phyloP scores from a whole-genome alignment of 257 asterid genomes.

The Solanum sejunctum region DNA sequence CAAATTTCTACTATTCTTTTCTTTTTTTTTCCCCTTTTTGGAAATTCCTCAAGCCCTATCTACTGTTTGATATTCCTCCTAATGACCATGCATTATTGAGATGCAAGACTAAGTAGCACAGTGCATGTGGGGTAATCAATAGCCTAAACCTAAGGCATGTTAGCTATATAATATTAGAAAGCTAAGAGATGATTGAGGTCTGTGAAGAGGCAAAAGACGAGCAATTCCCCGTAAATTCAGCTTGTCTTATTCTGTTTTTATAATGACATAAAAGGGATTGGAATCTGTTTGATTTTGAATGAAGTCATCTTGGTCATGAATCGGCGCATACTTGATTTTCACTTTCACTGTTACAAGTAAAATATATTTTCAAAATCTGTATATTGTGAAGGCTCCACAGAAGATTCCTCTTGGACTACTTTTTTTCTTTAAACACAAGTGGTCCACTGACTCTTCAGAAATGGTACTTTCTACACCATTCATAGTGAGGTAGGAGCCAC shows the following conservation, averaged over 20 bases:
- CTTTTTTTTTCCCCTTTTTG: background rate
- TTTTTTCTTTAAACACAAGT: background rate
- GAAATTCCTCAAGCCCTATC: background rate
- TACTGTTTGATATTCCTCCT: background rate
- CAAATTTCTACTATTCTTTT: background rate
- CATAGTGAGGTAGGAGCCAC: background rate
- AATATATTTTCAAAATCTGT: background rate
- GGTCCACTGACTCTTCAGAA: background rate
- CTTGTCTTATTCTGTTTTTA: background rate
- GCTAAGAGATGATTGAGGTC: constrained; percentile 5
- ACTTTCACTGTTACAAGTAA: background rate
- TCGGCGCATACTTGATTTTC: background rate
- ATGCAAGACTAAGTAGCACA: background rate
- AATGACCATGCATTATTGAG: background rate
- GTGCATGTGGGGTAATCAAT: background rate
- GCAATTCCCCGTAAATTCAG: constrained; percentile 43
- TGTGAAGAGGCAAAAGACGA: constrained; percentile 21
- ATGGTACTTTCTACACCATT: background rate
- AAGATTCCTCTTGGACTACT: background rate
- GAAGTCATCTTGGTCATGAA: background rate
- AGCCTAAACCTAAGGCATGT: background rate
- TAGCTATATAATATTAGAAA: constrained; percentile 28
- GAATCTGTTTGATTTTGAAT: background rate
- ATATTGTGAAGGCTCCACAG: background rate
- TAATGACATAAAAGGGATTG: background rate